These are phyloP conservation scores for Volvariella surrecta DNA, from an alignment of 1,284 basidiomycete genomes.

Conservation along the genomic window DNA sequence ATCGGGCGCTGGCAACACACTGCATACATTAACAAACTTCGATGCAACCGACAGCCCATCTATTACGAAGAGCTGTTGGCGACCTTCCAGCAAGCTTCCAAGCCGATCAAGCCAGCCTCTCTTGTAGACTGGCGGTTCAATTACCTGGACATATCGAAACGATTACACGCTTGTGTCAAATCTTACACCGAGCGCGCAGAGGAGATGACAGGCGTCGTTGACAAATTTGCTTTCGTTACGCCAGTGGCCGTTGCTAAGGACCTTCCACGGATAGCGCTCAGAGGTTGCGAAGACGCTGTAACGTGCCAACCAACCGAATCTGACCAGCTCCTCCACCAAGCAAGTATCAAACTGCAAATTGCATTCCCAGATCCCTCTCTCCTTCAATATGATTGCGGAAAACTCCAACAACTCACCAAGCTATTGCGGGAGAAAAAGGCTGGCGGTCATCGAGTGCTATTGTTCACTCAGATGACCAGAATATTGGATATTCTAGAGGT, in stretches of 20 bases:
- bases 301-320: conserved; percentile 36
- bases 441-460: conserved; percentile 84
- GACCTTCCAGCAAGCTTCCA: conserved; percentile 31
- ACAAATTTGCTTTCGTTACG: conserved; percentile 80
- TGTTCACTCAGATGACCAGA: conserved; percentile 97
- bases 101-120: conserved; percentile 52
- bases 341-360: conserved; percentile 83
- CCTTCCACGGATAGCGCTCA: conserved; percentile 54
- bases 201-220: conserved; percentile 48
- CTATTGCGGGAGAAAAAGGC: conserved; percentile 81
- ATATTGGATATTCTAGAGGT: conserved; percentile 93
- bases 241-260: conserved; percentile 76
- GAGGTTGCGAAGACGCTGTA: conserved; percentile 29
- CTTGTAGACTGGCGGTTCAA: conserved; percentile 26
- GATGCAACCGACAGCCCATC: conserved; percentile 57
- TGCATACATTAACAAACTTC: conserved; percentile 69
- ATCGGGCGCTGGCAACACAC: conserved; percentile 65
- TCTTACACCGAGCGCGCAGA: conserved; percentile 58
- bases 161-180: conserved; percentile 44
- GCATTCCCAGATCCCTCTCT: conserved; percentile 90
- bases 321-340: conserved; percentile 62
- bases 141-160: conserved; percentile 34
- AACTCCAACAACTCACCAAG: conserved; percentile 78
- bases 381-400: conserved; percentile 95
- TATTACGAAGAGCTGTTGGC: conserved; percentile 58